Evolutionary conservation across 805 yeast species (phyloP).

Genomic region (Kluyveromyces lactis): DNA sequence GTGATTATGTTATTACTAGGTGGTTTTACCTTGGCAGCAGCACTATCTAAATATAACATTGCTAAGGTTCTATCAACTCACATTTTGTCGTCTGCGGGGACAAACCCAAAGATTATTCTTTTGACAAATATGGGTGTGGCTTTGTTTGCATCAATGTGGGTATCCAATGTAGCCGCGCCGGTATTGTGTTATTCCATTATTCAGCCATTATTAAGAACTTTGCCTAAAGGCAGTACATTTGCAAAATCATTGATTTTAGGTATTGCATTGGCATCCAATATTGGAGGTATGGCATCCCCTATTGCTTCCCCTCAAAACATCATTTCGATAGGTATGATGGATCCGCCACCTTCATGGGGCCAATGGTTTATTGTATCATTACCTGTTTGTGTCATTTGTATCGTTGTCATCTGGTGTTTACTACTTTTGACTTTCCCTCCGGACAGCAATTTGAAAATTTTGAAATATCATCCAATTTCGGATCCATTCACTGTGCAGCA

Average conservation of each 20-base stretch:
- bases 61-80: slow-evolving; percentile 81
- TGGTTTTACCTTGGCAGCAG: slow-evolving; percentile 93
- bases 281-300: slow-evolving; percentile 97
- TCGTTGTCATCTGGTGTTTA: slow-evolving; percentile 65
- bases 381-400: slow-evolving; percentile 63
- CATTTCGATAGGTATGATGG: slow-evolving; percentile 82
- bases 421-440: slow-evolving; percentile 58
- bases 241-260: slow-evolving; percentile 83
- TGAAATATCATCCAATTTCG: slow-evolving; percentile 39
- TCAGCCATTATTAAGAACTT: slow-evolving; percentile 78
- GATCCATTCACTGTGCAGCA: slow-evolving; percentile 69
- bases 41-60: slow-evolving; percentile 80
- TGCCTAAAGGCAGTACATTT: slow-evolving; percentile 70
- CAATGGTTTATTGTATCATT: slow-evolving; percentile 87
- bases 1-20: slow-evolving; percentile 85
- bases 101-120: slow-evolving; percentile 69
- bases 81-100: slow-evolving; percentile 76
- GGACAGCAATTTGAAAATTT: slow-evolving; percentile 41
- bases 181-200: slow-evolving; percentile 85
- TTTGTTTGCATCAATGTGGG: slow-evolving; percentile 86
- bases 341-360: slow-evolving; percentile 78
- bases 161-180: slow-evolving; percentile 95
- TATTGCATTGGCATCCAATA: slow-evolving; percentile 83
- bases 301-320: slow-evolving; percentile 96
- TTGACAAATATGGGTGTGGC: slow-evolving; percentile 82